phyloP scores from a whole-genome alignment of 345 rosid genomes.

The Salix viminalis region DNA sequence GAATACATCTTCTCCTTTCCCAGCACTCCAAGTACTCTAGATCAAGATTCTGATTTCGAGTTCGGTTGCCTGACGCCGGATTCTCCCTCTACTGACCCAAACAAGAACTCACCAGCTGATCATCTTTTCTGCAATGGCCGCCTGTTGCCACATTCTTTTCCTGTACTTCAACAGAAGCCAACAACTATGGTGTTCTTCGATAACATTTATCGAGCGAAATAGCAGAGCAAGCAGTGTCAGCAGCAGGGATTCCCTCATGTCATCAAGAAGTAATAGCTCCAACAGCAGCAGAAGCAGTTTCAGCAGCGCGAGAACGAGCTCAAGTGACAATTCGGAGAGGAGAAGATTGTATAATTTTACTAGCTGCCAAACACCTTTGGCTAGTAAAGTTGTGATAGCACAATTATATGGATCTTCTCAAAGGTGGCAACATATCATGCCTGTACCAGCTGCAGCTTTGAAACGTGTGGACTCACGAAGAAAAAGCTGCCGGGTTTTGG shows the following conservation, averaged over 20 bases:
- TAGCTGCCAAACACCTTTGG: slow-evolving; percentile 16
- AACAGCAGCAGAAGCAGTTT: slow-evolving; percentile 65
- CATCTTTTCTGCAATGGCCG: slow-evolving; percentile 77
- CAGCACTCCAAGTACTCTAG: slow-evolving; percentile 28
- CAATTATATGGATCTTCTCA: slow-evolving; percentile 60
- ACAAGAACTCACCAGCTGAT: slow-evolving; percentile 71
- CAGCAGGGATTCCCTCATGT: slow-evolving; percentile 50
- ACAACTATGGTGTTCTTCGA: background rate
- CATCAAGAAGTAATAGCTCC: slow-evolving; percentile 60
- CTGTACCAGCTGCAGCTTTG: slow-evolving; percentile 30
- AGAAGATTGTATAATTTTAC: slow-evolving; percentile 10
- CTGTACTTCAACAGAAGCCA: slow-evolving; percentile 20
- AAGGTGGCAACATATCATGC: slow-evolving; percentile 67
- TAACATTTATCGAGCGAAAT: slow-evolving; percentile 17
- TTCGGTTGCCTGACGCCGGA: slow-evolving; percentile 59
- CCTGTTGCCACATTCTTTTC: slow-evolving; percentile 70
- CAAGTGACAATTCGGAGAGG: slow-evolving; percentile 39
- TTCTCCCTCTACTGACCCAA: slow-evolving; percentile 47
- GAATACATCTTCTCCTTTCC: slow-evolving; percentile 43
- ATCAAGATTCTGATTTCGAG: slow-evolving; percentile 54
- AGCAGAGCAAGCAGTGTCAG: slow-evolving; percentile 54
- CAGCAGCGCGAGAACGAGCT: slow-evolving; percentile 65
- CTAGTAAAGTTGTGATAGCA: slow-evolving; percentile 47
- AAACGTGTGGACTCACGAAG: slow-evolving; percentile 49
- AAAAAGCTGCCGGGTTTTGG: slow-evolving; percentile 13